Conservation (phyloP, 768 basidiomycete genomes). For the Mycena metata region DNA sequence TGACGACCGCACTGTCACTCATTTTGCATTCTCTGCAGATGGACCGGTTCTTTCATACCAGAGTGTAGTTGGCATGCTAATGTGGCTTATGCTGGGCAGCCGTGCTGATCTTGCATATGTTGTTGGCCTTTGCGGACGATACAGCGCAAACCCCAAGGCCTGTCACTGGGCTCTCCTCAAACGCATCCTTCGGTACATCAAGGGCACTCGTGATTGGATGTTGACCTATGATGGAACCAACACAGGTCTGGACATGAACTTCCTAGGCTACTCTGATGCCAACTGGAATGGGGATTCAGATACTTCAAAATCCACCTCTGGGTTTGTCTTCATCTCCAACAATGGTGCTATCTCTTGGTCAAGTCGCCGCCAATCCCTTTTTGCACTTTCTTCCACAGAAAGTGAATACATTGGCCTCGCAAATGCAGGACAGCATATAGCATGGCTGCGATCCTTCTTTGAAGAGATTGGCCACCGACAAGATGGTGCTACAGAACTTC, state of each 20-base stretch:
- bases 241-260: constrained; percentile 1
- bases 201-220: neutral
- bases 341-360: constrained; percentile 6
- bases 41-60: neutral
- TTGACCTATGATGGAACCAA: neutral
- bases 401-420: too few species aligned
- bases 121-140: neutral
- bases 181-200: neutral
- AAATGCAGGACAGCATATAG: too few species aligned
- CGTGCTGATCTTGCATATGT: neutral
- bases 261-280: constrained; percentile 2
- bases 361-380: constrained; percentile 1
- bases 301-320: constrained; percentile 6
- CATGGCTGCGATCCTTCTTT: too few species aligned
- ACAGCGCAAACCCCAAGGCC: constrained; percentile 4
- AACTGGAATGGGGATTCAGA: constrained; percentile 4
- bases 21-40: neutral
- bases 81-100: neutral
- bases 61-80: neutral
- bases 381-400: constrained; percentile 8
- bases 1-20: neutral
- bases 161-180: constrained; percentile 3
- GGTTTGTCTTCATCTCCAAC: neutral
- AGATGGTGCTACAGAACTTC: too few species aligned
- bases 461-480: too few species aligned